Base-by-base conservation (phyloP, 2,329 filamentous ascomycete genomes). In the Ramularia endophylla region DNA sequence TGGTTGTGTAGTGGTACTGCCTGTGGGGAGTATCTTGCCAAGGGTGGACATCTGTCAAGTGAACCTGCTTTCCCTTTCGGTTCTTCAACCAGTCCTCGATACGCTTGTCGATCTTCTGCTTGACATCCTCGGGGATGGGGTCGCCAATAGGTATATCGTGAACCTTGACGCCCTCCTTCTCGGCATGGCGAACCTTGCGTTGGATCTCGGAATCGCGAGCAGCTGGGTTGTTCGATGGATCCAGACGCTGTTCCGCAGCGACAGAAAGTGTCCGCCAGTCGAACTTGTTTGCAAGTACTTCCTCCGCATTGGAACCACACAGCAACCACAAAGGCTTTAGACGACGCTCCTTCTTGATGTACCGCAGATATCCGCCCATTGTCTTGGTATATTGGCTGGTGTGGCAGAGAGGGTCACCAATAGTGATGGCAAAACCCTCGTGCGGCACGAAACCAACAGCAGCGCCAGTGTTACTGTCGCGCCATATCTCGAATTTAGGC, bases 231-330 rank as follows among this genome's bases (percentile, higher is more conserved):
- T 85, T 79, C 2, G 68, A 66, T 0, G 86, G 82, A 51, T 94
- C 82, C 5, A 94, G 79, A 38, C 88, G 85, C 68, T 95, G 87
- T 67, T 95, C 89, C 22, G 87, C 86, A 7, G 85, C 86, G 56
- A 88, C 90, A 27, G 85, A 90, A 49, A 95, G 75, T 5, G 85
- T 92, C 42, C 88, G 83, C 88, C 88, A 95, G 56, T 85, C 83
- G 48, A 92, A 77, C 53, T 84, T 83, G 41, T 79, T 75, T 15
- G 85, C 87, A 2, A 95, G 77, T 9, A 92, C 80, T 51, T 85
- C 81, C 61, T 95, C 86, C 3, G 86, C 76, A 1, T 82, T 74
- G n/a, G 73, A 69, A 7, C 86, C 87, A n/a, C 87, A 85, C 8
- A 95, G 78, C 57, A 95, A 77, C 89, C 89, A 95, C 28, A 95